These are phyloP conservation scores for Fusarium proliferatum DNA, from an alignment of 2,329 filamentous ascomycete species.

Conservation along the genomic window DNA sequence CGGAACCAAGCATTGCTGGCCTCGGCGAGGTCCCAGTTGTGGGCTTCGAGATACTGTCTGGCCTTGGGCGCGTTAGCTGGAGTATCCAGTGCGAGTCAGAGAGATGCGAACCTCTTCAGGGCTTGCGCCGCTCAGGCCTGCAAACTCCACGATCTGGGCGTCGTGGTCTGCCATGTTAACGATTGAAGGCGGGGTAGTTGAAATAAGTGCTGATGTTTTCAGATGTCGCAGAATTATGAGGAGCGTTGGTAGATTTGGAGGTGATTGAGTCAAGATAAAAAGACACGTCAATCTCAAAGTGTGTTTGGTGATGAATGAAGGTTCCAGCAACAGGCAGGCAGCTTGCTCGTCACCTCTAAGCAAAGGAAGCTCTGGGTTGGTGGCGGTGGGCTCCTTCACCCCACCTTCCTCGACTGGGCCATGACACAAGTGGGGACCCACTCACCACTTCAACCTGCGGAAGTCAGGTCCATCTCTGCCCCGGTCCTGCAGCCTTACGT, in stretches of 20 bases:
- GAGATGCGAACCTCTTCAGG: conserved; percentile 41
- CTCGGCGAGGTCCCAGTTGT: conserved; percentile 73
- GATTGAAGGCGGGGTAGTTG: conserved; percentile 39
- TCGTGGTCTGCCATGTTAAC: conserved; percentile 48
- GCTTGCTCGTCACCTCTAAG: conserved; percentile 46
- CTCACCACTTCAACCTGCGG: conserved; percentile 23
- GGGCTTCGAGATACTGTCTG: conserved; percentile 71
- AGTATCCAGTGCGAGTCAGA: too few species aligned
- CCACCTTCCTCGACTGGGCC: conserved; percentile 24
- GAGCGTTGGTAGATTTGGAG: background rate
- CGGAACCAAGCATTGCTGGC: conserved; percentile 73
- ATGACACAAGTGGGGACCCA: conserved; percentile 41
- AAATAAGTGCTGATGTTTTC: background rate
- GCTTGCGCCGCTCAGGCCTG: conserved; percentile 42
- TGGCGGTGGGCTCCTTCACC: conserved; percentile 38
- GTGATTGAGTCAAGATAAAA: background rate
- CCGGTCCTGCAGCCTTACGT: conserved; percentile 40
- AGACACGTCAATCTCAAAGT: background rate
- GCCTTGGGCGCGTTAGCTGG: conserved; percentile 60
- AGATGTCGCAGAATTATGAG: background rate
- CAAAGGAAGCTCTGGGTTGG: conserved; percentile 37
- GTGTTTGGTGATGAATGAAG: conserved; percentile 14
- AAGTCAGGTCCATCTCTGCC: conserved; percentile 13
- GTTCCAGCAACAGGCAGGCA: conserved; percentile 40
- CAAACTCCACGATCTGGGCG: conserved; percentile 46